phyloP scores from a whole-genome alignment of 106 monocot genomes.

The Iris macrosiphon region DNA sequence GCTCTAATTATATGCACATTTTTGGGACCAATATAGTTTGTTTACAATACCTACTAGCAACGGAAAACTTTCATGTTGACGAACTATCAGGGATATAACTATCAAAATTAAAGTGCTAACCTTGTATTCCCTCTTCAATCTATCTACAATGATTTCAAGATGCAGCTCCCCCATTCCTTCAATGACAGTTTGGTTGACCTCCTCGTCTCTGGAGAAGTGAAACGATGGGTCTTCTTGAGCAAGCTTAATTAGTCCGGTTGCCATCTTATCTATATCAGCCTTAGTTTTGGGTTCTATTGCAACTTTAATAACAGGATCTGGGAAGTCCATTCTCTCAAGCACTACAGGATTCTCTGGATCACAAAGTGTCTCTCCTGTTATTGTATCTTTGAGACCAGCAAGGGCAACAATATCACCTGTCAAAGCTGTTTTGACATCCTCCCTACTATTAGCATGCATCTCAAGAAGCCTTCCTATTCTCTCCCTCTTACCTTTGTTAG shows the following conservation, averaged over 20 bases:
- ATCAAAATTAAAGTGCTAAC: conserved; percentile 24
- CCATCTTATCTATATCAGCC: conserved; percentile 97
- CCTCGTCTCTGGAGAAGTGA: conserved; percentile 98
- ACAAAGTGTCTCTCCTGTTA: conserved; percentile 91
- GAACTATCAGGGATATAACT: not conserved
- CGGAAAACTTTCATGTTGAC: too few species aligned
- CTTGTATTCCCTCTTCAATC: conserved; percentile 93
- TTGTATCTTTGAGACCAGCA: conserved; percentile 90
- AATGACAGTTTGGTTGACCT: conserved; percentile 97
- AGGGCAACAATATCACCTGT: conserved; percentile 95
- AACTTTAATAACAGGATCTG: conserved; percentile 99
- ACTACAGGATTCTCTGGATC: conserved; percentile 88
- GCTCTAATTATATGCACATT: too few species aligned
- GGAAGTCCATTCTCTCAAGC: conserved; percentile 98
- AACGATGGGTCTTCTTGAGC: conserved; percentile 98
- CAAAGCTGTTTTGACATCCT: conserved; percentile 51
- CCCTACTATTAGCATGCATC: conserved; percentile 99
- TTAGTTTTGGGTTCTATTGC: conserved; percentile 99
- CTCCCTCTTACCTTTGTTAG: conserved; percentile 95
- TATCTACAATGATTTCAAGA: conserved; percentile 96
- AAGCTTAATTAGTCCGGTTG: conserved; percentile 83
- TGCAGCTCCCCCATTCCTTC: conserved; percentile 99
- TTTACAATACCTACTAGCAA: too few species aligned
- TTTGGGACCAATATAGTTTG: too few species aligned
- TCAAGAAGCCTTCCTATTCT: conserved; percentile 92